phyloP scores from a whole-genome alignment of 2,329 filamentous ascomycete genomes.

The Aschersonia sp. region DNA sequence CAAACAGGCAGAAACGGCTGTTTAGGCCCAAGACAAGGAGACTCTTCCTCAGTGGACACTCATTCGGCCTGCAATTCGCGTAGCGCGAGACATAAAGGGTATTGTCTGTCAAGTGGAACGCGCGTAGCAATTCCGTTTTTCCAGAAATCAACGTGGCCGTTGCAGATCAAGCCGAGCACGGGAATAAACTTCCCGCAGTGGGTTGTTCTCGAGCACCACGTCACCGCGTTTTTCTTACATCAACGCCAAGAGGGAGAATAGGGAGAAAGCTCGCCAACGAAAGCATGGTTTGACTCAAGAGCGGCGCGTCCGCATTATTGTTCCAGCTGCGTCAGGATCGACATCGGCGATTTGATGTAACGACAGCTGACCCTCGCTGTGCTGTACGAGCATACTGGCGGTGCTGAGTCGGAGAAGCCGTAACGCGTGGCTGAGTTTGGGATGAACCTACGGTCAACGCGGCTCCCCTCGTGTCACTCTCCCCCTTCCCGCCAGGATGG shows the following conservation, averaged over 20 bases:
- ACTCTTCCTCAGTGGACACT: no score
- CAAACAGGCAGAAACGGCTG: not conserved
- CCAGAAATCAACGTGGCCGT: not conserved
- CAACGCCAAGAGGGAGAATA: no score
- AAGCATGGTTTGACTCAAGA: no score
- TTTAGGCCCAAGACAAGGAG: no score
- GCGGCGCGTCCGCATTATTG: no score
- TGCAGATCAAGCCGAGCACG: not conserved
- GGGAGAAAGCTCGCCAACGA: no score
- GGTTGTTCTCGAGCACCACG: no score
- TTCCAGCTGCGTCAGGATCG: no score
- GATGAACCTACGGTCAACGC: not conserved
- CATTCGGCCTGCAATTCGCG: not conserved
- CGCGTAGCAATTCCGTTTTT: not conserved
- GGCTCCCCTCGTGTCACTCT: not conserved
- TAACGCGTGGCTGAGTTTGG: not conserved
- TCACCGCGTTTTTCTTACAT: no score
- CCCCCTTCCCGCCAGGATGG: not conserved
- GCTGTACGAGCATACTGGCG: not conserved
- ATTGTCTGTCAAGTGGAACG: not conserved
- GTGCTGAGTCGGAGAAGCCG: not conserved
- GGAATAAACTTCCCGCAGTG: no score
- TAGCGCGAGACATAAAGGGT: not conserved
- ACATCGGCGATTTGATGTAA: not conserved
- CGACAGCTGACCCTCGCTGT: not conserved